Conservation (phyloP, 345 rosid genomes). For the Abelmoschus esculentus region DNA sequence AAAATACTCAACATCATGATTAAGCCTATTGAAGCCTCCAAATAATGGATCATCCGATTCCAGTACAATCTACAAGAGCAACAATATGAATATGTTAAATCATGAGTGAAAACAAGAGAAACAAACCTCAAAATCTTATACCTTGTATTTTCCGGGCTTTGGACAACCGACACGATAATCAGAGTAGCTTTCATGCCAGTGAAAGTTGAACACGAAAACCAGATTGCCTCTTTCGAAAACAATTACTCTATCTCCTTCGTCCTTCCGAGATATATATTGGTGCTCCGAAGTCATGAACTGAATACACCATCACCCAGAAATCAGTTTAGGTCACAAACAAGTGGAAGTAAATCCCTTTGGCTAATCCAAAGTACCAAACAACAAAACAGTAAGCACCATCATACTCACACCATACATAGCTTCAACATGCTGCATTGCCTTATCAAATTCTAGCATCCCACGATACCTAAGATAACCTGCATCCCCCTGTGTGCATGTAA, state of each 20-base stretch:
- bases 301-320: conserved; percentile 1
- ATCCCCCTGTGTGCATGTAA: conserved; percentile 46
- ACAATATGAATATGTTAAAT: not conserved
- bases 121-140: conserved; percentile 15
- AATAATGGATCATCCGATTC: conserved; percentile 71
- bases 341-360: not conserved
- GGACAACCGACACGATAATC: conserved; percentile 80
- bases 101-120: not conserved
- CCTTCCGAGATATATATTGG: conserved; percentile 81
- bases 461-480: conserved; percentile 66
- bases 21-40: conserved; percentile 69
- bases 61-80: conserved; percentile 48
- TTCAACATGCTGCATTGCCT: conserved; percentile 84
- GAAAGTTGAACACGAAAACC: conserved; percentile 88
- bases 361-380: not conserved
- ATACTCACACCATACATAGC: conserved; percentile 64
- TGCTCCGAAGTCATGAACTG: conserved; percentile 96
- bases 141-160: conserved; percentile 89
- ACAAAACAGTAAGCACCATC: not conserved
- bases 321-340: not conserved
- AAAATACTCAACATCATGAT: conserved; percentile 59
- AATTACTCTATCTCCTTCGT: conserved; percentile 68
- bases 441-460: conserved; percentile 91
- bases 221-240: conserved; percentile 85
- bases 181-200: conserved; percentile 78